Percentiles rank a stretch among this genome's conserved stretches.
phyloP scores from a whole-genome alignment of 768 basidiomycete species.

The Suillus clintonianus region DNA sequence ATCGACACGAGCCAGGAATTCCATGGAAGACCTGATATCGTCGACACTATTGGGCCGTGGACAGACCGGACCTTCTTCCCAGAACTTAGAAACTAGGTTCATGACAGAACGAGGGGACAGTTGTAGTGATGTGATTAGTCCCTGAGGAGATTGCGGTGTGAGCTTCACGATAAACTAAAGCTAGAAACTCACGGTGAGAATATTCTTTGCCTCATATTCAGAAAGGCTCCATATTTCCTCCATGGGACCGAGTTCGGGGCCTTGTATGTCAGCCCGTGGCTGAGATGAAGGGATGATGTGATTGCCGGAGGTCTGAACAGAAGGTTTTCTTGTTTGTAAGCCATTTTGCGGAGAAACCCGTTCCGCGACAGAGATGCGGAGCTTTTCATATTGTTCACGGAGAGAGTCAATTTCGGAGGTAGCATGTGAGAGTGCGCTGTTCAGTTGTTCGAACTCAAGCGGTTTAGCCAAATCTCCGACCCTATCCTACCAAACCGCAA shows the following conservation, averaged over 20 bases:
- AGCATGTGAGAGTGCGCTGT: conserved; percentile 21
- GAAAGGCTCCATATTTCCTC: conserved; percentile 20
- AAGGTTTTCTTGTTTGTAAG: not conserved
- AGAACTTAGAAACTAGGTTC: not conserved
- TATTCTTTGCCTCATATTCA: conserved; percentile 22
- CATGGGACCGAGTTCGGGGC: not conserved
- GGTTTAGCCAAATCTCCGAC: conserved; percentile 3
- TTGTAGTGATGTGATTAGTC: not conserved
- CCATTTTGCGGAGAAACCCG: conserved; percentile 3
- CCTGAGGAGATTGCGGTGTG: not conserved
- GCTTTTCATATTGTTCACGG: conserved; percentile 27
- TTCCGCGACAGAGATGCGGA: conserved; percentile 18
- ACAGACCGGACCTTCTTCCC: not conserved
- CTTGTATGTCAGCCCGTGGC: not conserved
- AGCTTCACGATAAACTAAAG: not conserved
- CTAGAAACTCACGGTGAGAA: conserved; percentile 19
- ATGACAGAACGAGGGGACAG: not conserved
- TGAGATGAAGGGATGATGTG: not conserved
- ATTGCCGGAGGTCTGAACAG: not conserved
- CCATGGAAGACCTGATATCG: conserved; percentile 23
- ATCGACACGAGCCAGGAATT: conserved; percentile 27
- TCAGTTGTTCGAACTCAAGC: conserved; percentile 27
- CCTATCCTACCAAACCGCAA: not conserved
- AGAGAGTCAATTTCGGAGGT: conserved; percentile 26
- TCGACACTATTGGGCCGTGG: not conserved